A percentile compares a stretch with the other conserved stretches of the same genome.
These are phyloP conservation scores for Sophora flavescens DNA, from an alignment of 306 rosid species.

Conservation along the genomic window DNA sequence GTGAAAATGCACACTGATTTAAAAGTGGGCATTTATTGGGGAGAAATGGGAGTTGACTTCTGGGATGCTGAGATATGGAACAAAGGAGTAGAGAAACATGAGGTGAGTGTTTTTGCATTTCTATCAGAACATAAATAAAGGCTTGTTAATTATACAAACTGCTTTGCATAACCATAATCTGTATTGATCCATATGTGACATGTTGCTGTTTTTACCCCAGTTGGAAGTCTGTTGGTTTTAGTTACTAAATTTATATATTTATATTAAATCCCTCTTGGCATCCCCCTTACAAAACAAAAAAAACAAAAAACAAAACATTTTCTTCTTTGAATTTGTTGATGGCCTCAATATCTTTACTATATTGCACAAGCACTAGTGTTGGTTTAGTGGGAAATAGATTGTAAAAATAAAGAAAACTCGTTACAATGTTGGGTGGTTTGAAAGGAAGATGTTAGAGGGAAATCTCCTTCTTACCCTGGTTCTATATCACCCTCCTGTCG, in stretches of 20 bases:
- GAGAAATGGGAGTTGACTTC: too few species aligned
- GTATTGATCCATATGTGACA: neutral
- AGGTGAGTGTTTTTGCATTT: constrained; percentile 58
- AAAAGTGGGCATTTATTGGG: too few species aligned
- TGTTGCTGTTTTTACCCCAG: neutral
- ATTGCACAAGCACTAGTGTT: constrained; percentile 4
- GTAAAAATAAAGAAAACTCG: neutral
- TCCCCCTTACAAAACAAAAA: neutral
- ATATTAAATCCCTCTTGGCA: neutral
- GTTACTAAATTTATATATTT: too few species aligned
- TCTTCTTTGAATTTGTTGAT: neutral
- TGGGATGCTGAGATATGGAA: constrained; percentile 63
- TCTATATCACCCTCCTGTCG: neutral
- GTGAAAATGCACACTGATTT: too few species aligned
- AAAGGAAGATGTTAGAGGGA: neutral
- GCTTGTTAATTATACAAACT: constrained; percentile 29
- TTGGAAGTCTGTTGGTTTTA: too few species aligned
- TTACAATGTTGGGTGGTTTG: neutral
- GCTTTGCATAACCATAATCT: neutral
- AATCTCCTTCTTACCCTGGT: neutral
- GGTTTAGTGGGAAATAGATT: neutral
- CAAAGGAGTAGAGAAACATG: constrained; percentile 57
- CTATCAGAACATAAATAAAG: neutral
- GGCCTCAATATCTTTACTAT: neutral
- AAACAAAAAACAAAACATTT: neutral